Percentiles rank a stretch among this genome's conserved stretches.
phyloP scores from a whole-genome alignment of 306 rosid genomes.

The Hippophae gyantsensis region DNA sequence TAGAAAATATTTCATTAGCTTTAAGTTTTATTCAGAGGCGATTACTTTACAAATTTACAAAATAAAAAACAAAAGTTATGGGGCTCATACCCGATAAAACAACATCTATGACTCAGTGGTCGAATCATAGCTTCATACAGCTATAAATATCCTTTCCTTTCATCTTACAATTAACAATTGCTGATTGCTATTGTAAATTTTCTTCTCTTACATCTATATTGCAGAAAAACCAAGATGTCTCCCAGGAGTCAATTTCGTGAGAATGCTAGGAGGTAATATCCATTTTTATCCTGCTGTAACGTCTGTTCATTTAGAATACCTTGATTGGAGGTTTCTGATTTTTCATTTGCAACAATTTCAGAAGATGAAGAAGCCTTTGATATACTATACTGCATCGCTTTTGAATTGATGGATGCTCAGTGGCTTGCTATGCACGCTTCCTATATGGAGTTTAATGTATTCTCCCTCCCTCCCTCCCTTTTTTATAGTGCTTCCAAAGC shows the following conservation, averaged over 20 bases:
- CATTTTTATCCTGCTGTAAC: conserved; percentile 5
- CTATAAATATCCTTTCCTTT: not conserved
- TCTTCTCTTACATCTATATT: conserved; percentile 8
- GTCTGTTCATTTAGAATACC: conserved; percentile 4
- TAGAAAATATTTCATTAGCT: no score
- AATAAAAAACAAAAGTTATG: no score
- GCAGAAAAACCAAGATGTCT: conserved; percentile 75
- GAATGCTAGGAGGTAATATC: conserved; percentile 67
- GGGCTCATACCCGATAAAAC: no score
- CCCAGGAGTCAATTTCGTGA: conserved; percentile 72
- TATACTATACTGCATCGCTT: conserved; percentile 72
- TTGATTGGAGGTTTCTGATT: not conserved
- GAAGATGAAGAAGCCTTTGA: conserved; percentile 88
- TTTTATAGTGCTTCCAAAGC: no score
- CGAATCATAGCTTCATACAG: no score
- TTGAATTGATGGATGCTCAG: conserved; percentile 93
- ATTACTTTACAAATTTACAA: no score
- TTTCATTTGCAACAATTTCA: conserved; percentile 21
- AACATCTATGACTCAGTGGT: no score
- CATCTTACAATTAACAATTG: not conserved
- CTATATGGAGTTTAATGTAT: conserved; percentile 89
- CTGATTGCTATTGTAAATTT: conserved; percentile 4
- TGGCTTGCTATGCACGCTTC: conserved; percentile 95
- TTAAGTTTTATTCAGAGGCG: no score
- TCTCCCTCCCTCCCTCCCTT: not conserved